Base-by-base conservation (phyloP, 2,329 filamentous ascomycete species). In the Tolypocladium paradoxum region DNA sequence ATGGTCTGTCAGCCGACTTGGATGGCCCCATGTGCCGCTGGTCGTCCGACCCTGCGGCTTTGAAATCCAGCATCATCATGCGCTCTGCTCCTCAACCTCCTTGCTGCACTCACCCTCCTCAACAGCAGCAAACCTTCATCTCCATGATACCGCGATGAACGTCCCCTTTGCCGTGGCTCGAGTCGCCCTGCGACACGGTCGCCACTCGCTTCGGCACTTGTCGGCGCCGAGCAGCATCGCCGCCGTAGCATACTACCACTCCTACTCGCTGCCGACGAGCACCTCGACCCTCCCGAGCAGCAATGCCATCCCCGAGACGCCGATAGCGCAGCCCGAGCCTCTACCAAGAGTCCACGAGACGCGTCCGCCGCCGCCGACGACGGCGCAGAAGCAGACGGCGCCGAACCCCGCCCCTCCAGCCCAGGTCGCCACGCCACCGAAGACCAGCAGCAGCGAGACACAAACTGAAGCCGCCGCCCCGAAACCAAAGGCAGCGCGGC, bases 381-480 rank as follows among this genome's bases (percentile, higher is more conserved):
- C 54, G 38, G 55, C 58, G 38, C 54, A 56, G 11, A 62, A 47
- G 43, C 43, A 47, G 27, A 60, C 52, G 60, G 54, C 63, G 54
- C 54, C 55, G 38, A 54, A 57, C 35, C 43, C 53, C 51, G 38
- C 58, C 52, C 27, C 60, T 49, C 11, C 61, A 49, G 40, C 55
- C 48, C 48, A 58, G 53, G 49, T 57, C 52, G 38, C 53, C 38
- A 14, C 56, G 34, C 33, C 55, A 54, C 59, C 59, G 47, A 60
- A 60, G 50, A 60, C 84, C 24, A 70, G 76, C 29, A 86, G 7
- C 43, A 7, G 27, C 27, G 43, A 47, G 38, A 24, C 38, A 11
- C 29, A 90, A 31, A 37, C 49, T 5, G 53, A 29, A 66, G 68
- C 70, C 47, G 84, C 88, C 65, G 81, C 84, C 2, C 87, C 90